A percentile compares a stretch with the other conserved stretches of the same genome.
Evolutionary conservation across 164 flowering plant genomes (phyloP).

Genomic region (Buxus sempervirens): DNA sequence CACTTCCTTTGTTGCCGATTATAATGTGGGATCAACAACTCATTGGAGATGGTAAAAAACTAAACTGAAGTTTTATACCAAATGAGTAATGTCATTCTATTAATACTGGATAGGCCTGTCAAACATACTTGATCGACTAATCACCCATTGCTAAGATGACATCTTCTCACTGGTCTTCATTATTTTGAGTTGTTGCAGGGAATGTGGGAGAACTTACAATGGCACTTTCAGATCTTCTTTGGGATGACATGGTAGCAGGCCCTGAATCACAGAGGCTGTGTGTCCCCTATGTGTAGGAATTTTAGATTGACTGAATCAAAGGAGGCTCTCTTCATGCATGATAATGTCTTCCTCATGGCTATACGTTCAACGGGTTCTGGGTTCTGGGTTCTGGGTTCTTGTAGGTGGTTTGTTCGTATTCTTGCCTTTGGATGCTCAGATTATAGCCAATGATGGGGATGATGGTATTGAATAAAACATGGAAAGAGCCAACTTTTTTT

Average conservation of each 20-base stretch:
- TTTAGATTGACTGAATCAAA: neutral
- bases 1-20: slow-evolving; percentile 75
- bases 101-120: neutral
- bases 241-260: slow-evolving; percentile 83
- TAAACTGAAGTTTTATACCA: neutral
- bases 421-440: neutral
- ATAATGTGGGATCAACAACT: slow-evolving; percentile 72
- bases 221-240: slow-evolving; percentile 69
- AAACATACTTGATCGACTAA: neutral
- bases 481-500: too few species aligned
- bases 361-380: neutral
- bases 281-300: slow-evolving; percentile 42
- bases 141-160: neutral
- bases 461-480: neutral
- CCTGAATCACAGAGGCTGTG: slow-evolving; percentile 55
- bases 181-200: slow-evolving; percentile 36
- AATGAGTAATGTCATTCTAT: neutral
- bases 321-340: neutral
- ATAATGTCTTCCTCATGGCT: neutral
- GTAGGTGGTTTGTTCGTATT: neutral
- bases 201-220: slow-evolving; percentile 77
- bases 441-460: neutral
- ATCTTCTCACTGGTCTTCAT: neutral
- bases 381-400: too few species aligned
- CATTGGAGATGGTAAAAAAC: slow-evolving; percentile 68